Conservation (phyloP, 169 alveolate genomes). For the Plasmodium knowlesi region DNA sequence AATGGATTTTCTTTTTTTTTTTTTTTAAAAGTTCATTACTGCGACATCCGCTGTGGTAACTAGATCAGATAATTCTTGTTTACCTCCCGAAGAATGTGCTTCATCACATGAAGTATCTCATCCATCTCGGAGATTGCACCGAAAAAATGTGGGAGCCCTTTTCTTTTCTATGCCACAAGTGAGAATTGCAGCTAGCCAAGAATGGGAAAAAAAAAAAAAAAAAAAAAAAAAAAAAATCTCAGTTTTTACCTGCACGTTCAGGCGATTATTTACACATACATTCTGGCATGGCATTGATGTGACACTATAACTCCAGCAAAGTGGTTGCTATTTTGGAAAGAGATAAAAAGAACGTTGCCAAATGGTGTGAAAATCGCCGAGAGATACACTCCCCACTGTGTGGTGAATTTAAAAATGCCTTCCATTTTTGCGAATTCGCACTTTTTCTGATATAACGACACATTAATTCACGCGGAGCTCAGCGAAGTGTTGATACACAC, state of each 20-base stretch:
- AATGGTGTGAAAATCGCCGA: not conserved
- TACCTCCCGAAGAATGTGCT: not conserved
- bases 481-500: not conserved
- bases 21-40: not conserved
- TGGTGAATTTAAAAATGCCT: not conserved
- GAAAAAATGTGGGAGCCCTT: not conserved
- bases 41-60: not conserved
- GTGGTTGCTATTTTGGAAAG: not conserved
- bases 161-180: not conserved
- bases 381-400: not conserved
- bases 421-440: not conserved
- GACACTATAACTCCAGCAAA: not conserved
- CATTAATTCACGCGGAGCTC: not conserved
- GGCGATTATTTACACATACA: conserved; percentile 1
- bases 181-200: not conserved
- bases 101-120: not conserved
- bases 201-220: not conserved
- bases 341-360: not conserved
- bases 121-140: not conserved
- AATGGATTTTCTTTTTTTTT: not conserved
- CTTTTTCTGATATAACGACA: not conserved
- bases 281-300: not conserved
- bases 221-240: not conserved
- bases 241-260: not conserved
- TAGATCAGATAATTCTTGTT: not conserved